Conservation (phyloP, 352 stramenopile genomes). For the Globisporangium lucens region DNA sequence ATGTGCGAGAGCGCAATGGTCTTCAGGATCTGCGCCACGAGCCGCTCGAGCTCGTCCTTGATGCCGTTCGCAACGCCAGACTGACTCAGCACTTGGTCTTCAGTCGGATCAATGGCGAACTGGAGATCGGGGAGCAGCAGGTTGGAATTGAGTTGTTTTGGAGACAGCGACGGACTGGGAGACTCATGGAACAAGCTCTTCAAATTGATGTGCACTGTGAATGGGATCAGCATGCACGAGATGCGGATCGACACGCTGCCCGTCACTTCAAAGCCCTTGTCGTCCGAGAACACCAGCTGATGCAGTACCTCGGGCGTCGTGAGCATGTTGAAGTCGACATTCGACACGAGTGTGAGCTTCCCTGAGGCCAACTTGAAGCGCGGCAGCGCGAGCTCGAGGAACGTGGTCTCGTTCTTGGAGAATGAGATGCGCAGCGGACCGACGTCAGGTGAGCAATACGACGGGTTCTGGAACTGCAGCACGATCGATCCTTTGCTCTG, state of each 20-base stretch:
- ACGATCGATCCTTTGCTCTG: slow-evolving; percentile 46
- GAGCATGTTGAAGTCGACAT: slow-evolving; percentile 46
- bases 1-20: slow-evolving; percentile 75
- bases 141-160: not conserved
- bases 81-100: slow-evolving; percentile 1
- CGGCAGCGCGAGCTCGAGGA: slow-evolving; percentile 48
- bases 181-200: slow-evolving; percentile 31
- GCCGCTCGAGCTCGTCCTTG: slow-evolving; percentile 47
- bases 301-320: slow-evolving; percentile 45
- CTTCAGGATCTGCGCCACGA: slow-evolving; percentile 64
- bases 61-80: slow-evolving; percentile 30
- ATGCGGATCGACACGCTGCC: slow-evolving; percentile 55
- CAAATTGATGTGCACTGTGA: slow-evolving; percentile 64
- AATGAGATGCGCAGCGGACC: slow-evolving; percentile 55
- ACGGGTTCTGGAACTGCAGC: slow-evolving; percentile 70
- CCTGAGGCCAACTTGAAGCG: slow-evolving; percentile 54
- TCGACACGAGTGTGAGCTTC: slow-evolving; percentile 42
- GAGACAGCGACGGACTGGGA: not conserved
- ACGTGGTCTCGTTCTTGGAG: slow-evolving; percentile 43
- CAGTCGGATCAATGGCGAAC: not conserved
- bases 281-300: slow-evolving; percentile 43
- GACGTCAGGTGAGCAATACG: slow-evolving; percentile 65
- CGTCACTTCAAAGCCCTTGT: slow-evolving; percentile 37
- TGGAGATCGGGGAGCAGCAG: not conserved
- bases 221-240: slow-evolving; percentile 66